Conservation (phyloP, 78 protist species). For the Planoprotostelium fungivorum region DNA sequence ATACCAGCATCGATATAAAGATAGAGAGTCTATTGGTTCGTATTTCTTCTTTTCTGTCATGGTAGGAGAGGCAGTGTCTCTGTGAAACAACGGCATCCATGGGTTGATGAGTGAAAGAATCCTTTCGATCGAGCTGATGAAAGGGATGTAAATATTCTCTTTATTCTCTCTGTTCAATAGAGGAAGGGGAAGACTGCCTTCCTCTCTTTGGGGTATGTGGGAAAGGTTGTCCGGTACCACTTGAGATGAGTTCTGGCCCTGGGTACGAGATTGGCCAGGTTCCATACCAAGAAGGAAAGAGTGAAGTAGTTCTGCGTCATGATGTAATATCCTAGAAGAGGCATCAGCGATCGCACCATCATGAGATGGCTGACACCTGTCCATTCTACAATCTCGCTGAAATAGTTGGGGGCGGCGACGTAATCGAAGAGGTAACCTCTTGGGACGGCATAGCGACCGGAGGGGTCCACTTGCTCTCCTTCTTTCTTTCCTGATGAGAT, state of each 20-base stretch:
- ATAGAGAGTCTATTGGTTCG: too few relatives aligned
- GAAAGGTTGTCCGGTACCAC: not conserved
- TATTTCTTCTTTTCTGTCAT: too few relatives aligned
- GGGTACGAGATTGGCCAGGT: not conserved
- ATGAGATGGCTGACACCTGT: not conserved
- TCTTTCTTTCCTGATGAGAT: not conserved
- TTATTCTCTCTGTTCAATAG: not conserved
- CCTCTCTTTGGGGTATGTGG: not conserved
- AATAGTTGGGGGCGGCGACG: not conserved
- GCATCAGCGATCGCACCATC: not conserved
- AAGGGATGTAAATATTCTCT: too few relatives aligned
- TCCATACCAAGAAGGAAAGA: not conserved
- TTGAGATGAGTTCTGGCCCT: not conserved
- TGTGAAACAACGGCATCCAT: too few relatives aligned
- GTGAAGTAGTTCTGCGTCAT: not conserved
- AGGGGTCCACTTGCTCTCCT: not conserved
- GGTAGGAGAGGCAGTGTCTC: too few relatives aligned
- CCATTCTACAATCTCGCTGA: not conserved
- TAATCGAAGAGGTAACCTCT: not conserved
- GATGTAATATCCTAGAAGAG: not conserved
- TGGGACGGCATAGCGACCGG: not conserved
- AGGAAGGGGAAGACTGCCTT: not conserved
- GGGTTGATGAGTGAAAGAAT: too few relatives aligned
- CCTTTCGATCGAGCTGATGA: too few relatives aligned
- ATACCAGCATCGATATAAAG: too few relatives aligned